Conservation (phyloP, 345 rosid species). For the Lenwebbia sp. region DNA sequence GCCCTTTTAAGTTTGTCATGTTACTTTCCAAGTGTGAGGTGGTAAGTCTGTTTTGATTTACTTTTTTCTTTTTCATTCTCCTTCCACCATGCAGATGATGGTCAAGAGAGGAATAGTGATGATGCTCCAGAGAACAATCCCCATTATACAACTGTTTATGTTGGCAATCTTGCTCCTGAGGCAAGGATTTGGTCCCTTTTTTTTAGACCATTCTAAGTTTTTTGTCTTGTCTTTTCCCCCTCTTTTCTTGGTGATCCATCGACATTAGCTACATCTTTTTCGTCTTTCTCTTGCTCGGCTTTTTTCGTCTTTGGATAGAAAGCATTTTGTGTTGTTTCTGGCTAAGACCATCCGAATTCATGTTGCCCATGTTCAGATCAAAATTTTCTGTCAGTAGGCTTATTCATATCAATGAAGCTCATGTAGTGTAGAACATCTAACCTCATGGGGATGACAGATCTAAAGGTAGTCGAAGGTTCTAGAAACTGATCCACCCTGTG, state of each 20-base stretch:
- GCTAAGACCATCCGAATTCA: not conserved
- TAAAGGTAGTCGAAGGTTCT: not conserved
- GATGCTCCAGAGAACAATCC: constrained; percentile 80
- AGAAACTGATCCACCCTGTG: not conserved
- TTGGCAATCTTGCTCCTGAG: constrained; percentile 67
- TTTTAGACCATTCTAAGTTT: not conserved
- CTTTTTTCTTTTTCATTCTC: not conserved
- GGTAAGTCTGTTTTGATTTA: not conserved
- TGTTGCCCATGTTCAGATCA: not conserved
- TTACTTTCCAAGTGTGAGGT: not conserved
- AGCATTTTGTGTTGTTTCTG: not conserved
- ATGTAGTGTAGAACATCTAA: not conserved
- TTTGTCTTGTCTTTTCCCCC: not conserved
- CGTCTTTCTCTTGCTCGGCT: not conserved
- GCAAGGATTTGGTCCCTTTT: constrained; percentile 13
- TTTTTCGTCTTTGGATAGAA: not conserved
- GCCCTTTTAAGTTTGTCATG: not conserved
- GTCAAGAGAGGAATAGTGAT: constrained; percentile 51
- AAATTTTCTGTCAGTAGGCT: not conserved
- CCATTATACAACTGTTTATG: constrained; percentile 55
- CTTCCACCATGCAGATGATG: constrained; percentile 49
- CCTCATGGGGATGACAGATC: not conserved
- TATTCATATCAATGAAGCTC: not conserved
- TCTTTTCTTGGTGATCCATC: not conserved
- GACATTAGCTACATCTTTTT: not conserved